phyloP scores from a whole-genome alignment of 2,329 filamentous ascomycete genomes.

The Hypoxylon sp. region DNA sequence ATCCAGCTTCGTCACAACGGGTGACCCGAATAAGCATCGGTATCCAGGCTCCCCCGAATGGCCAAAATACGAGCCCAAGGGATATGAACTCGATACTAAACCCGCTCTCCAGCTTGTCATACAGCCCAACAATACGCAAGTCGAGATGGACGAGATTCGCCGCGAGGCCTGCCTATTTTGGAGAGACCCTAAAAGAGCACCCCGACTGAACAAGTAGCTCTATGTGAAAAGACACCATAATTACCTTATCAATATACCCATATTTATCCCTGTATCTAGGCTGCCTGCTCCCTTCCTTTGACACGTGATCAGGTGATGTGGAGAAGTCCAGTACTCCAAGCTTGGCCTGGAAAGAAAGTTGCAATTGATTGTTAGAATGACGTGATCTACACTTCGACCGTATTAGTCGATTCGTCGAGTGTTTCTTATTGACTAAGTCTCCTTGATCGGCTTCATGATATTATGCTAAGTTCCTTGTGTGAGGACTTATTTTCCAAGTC shows the following conservation, averaged over 20 bases:
- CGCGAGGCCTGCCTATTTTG: slow-evolving; percentile 56
- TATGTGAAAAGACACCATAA: not conserved
- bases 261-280: not conserved
- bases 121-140: slow-evolving; percentile 52
- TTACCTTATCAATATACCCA: slow-evolving; percentile 21
- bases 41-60: slow-evolving; percentile 46
- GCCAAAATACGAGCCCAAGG: slow-evolving; percentile 50
- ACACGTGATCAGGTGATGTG: slow-evolving; percentile 34
- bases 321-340: slow-evolving; percentile 18
- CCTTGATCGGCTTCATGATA: slow-evolving; percentile 10
- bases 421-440: slow-evolving; percentile 11
- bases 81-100: slow-evolving; percentile 47
- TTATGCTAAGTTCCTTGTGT: slow-evolving; percentile 9
- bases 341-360: slow-evolving; percentile 25
- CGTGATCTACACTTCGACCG: slow-evolving; percentile 34
- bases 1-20: slow-evolving; percentile 57
- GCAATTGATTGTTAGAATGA: slow-evolving; percentile 30
- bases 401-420: slow-evolving; percentile 7
- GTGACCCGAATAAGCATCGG: slow-evolving; percentile 54
- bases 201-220: slow-evolving; percentile 55
- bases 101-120: slow-evolving; percentile 55
- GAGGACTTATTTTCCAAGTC: not conserved
- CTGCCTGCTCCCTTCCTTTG: not conserved
- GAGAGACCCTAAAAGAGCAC: slow-evolving; percentile 56
- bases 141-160: slow-evolving; percentile 56